Base-by-base conservation (phyloP, 306 rosid species). In the Albizia julibrissin region DNA sequence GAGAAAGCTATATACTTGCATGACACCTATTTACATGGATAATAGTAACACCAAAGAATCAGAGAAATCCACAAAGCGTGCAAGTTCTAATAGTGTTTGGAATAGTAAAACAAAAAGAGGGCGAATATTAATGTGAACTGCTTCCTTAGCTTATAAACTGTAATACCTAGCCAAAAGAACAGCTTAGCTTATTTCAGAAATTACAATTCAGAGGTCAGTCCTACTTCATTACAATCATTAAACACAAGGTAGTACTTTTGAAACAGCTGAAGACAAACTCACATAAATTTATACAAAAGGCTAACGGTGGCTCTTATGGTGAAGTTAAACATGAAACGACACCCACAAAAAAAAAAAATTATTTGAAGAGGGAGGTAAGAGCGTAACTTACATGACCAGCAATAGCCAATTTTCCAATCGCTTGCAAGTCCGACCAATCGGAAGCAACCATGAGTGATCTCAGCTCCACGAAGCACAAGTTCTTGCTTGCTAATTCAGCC, bases 391-490 rank as follows among this genome's bases (percentile, higher is more conserved):
- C 99, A 79, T 93, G 97, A 77, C 98, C 98, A 66, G 97, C 99
- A 87, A 95, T 80, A 69, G 98, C 92, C 87, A 95, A 85, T 65
- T 89, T 89, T 16, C 79, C 87, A 96, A 89, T 91, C 11, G 92
- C 89, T 73, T 79, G 67, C 12, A 62, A 54, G 82, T 95, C 94
- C 34, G 82, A 86, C 99, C 99, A 93, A 79, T 93, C 93, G 10
- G 97, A 81, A 10, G 98, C 99, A 58, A 93, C 99, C 98, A 95
- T 90, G 21, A 95, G 86, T 61, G 97, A 90, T 66, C 98, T 82
- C 8, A 95, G 89, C 82, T 95, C 98, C 76, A 95, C 93, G 66
- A 95, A 95, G 44, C 91, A 33, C 26, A 83, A 81, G 43, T 79
- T 79, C 61, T 56, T 69, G 42, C 64, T 75, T 64, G 86, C 88